Base-by-base conservation (phyloP, 2,329 filamentous ascomycete genomes). In the Teratosphaeria destructans region DNA sequence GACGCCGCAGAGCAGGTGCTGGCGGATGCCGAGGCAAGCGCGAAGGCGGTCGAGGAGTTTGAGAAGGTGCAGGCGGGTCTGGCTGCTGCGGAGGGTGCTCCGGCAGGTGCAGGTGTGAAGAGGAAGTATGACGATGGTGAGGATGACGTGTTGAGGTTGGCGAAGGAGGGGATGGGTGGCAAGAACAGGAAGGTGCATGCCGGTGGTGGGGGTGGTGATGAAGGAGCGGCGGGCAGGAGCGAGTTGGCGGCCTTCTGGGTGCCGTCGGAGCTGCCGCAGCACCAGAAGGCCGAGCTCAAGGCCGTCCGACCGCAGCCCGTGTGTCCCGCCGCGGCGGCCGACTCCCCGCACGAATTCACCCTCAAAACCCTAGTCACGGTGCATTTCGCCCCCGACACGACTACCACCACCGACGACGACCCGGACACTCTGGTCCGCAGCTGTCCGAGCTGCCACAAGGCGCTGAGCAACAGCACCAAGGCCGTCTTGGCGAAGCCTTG, bases 241-340 rank as follows among this genome's bases (percentile, higher is more conserved):
- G 54, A 82, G 92, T 61, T 96, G 0, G 89, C 90, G 0, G 95
- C 90, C 0, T 97, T 97, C 76, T 97, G 93, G 94, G 87, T 93
- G 1, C 93, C 91, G 0, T 89, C 88, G 0, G 82, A 93, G 60
- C 95, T 89, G 0, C 90, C 90, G 0, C 70, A 75, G 59, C 82
- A 80, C 43, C 82, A 82, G 54, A 76, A 67, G 54, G 61, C 64
- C 2, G 67, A 70, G 65, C 69, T 64, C 60, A 72, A 69, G 77
- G 85, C 57, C 78, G 85, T 68, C 75, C 81, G 6, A 75, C 82
- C 47, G n/a, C 66, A 68, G 61, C 62, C 60, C 7, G 63, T 87
- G 2, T 97, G 92, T 67, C 64, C 66, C 23, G 59, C 65, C 6
- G 61, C 90, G 0, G 77, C 81, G 2, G 77, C 84, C 11, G 80